A percentile compares a stretch with the other conserved stretches of the same genome.
These are phyloP conservation scores for Jatropha podagrica DNA, from an alignment of 441 rosid genomes.

Conservation along the genomic window DNA sequence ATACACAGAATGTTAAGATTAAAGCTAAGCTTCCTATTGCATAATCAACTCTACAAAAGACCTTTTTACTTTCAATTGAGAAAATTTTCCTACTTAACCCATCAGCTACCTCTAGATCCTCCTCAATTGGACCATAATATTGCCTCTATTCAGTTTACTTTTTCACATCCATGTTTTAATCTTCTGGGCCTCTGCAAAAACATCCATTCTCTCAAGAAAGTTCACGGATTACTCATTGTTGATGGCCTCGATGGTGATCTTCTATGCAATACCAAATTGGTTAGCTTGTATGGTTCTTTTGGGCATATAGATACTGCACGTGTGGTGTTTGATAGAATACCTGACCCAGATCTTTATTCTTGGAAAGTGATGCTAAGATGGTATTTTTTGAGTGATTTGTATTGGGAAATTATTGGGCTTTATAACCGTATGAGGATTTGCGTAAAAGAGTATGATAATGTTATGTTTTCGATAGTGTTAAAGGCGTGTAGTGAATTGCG, in stretches of 20 bases:
- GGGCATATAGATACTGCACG: slow-evolving; percentile 57
- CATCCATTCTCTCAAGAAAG: slow-evolving; percentile 40
- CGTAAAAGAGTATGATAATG: slow-evolving; percentile 40
- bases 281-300: slow-evolving; percentile 56
- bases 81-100: slow-evolving; percentile 18
- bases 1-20: background rate
- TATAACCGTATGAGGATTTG: slow-evolving; percentile 40
- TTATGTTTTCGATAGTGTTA: slow-evolving; percentile 51
- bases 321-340: slow-evolving; percentile 45
- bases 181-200: slow-evolving; percentile 48
- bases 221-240: slow-evolving; percentile 45
- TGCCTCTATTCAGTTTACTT: slow-evolving; percentile 24
- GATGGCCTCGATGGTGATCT: slow-evolving; percentile 45
- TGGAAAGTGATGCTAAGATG: slow-evolving; percentile 67
- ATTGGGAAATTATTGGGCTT: slow-evolving; percentile 36
- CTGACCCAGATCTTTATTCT: slow-evolving; percentile 53
- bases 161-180: slow-evolving; percentile 35
- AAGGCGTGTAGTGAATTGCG: slow-evolving; percentile 56
- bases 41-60: slow-evolving; percentile 17
- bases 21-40: slow-evolving; percentile 16
- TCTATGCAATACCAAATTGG: slow-evolving; percentile 54
- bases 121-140: slow-evolving; percentile 19
- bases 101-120: background rate
- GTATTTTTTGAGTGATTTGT: slow-evolving; percentile 45
- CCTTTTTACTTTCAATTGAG: slow-evolving; percentile 23